Percentiles rank a stretch among this genome's conserved stretches.
Conservation (phyloP, 2,329 filamentous ascomycete genomes). For the Tolypocladium guangdongense region DNA sequence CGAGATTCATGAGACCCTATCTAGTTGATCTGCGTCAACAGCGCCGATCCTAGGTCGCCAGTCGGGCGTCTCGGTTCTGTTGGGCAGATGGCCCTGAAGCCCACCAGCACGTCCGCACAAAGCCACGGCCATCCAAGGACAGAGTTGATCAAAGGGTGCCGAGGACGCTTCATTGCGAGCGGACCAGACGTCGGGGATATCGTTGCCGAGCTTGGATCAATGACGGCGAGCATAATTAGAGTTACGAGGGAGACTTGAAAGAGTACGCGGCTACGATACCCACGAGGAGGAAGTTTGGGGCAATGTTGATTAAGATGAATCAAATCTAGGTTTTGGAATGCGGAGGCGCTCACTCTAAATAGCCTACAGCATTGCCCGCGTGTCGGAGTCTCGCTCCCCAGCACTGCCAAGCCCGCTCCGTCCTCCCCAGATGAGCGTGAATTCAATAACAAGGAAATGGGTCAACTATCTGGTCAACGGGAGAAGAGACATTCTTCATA, state of each 20-base stretch:
- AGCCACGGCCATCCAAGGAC: neutral
- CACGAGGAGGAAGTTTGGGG: slow-evolving; percentile 4
- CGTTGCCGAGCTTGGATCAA: neutral
- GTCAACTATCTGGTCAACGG: neutral
- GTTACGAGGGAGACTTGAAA: neutral
- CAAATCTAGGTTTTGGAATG: slow-evolving; percentile 5
- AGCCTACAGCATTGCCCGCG: neutral
- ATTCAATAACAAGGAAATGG: slow-evolving; percentile 2
- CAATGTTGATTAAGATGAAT: slow-evolving; percentile 5
- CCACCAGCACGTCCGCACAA: neutral
- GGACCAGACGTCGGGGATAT: neutral
- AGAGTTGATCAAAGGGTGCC: neutral
- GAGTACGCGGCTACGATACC: slow-evolving; percentile 1
- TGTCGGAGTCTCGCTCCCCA: neutral
- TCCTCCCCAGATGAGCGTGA: neutral
- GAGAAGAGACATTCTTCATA: slow-evolving; percentile 1
- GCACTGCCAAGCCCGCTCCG: neutral
- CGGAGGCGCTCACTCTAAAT: slow-evolving; percentile 1
- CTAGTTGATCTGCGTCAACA: neutral
- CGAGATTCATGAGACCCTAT: neutral
- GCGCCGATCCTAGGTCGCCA: neutral
- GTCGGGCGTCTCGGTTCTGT: neutral
- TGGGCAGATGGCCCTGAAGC: neutral
- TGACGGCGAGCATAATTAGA: neutral
- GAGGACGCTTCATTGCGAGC: too few relatives aligned